Evolutionary conservation across 192 early-diverging fungal genomes (phyloP).

Genomic region (Coemansia javaensis): DNA sequence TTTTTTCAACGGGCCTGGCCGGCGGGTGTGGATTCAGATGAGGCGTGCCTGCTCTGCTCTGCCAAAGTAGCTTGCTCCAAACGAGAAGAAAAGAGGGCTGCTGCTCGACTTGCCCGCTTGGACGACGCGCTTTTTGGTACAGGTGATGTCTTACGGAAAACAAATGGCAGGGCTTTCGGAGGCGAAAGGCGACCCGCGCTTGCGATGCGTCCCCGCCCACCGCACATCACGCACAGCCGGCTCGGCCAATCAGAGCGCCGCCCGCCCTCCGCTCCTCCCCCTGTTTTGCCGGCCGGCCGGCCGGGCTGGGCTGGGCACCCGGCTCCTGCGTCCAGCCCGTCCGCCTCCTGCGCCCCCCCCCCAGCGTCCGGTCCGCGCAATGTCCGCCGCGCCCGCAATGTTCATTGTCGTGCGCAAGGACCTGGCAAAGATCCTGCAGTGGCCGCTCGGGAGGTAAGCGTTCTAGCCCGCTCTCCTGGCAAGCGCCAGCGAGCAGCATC

Average conservation of each 20-base stretch:
- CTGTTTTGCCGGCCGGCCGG: too few species aligned
- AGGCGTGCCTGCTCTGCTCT: too few species aligned
- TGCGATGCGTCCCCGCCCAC: too few species aligned
- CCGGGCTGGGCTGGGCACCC: too few species aligned
- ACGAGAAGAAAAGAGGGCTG: too few species aligned
- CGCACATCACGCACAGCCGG: too few species aligned
- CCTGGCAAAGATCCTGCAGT: constrained; percentile 60
- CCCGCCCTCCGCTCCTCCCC: too few species aligned
- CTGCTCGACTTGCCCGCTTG: constrained; percentile 2
- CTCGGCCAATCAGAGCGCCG: too few species aligned
- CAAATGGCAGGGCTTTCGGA: constrained; percentile 14
- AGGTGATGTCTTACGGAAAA: constrained; percentile 20
- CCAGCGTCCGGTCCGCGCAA: not conserved
- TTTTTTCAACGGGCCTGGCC: not conserved
- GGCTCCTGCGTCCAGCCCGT: too few species aligned
- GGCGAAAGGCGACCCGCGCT: too few species aligned
- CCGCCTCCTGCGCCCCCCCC: too few species aligned
- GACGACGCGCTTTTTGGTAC: constrained; percentile 47
- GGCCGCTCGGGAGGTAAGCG: constrained; percentile 70
- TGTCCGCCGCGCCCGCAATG: constrained; percentile 67
- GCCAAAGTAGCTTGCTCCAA: too few species aligned
- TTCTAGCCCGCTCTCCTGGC: not conserved
- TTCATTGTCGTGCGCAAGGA: constrained; percentile 78
- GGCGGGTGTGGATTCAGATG: constrained; percentile 1
- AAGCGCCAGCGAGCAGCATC: not conserved